Conservation (phyloP, 768 basidiomycete species). For the Pholiota molesta region DNA sequence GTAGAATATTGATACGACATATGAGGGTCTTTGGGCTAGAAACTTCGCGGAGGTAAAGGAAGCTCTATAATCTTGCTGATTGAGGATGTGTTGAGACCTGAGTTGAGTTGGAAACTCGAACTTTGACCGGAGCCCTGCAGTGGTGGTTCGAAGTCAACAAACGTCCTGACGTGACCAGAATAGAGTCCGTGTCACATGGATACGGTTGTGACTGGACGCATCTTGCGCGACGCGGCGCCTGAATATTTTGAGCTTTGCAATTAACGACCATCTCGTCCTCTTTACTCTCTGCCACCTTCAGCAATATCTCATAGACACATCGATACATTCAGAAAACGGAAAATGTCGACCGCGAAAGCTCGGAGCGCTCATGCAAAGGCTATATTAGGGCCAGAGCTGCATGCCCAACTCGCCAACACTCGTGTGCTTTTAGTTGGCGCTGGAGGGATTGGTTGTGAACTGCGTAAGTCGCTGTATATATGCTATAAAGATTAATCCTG, state of each 20-base stretch:
- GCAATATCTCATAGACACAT: background rate
- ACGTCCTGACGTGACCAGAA: background rate
- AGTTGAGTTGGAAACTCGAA: too few species aligned
- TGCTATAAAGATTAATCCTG: background rate
- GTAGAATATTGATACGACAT: too few species aligned
- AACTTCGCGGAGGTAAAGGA: too few species aligned
- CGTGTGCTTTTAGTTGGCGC: conserved; percentile 91
- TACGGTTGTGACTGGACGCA: background rate
- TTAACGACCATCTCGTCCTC: background rate
- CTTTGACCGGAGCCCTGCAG: too few species aligned
- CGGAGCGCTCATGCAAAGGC: conserved; percentile 69
- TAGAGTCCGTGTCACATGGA: background rate
- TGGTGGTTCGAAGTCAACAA: background rate
- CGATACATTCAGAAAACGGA: background rate
- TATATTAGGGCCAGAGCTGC: conserved; percentile 78
- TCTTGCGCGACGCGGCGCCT: background rate
- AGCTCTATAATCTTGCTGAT: too few species aligned
- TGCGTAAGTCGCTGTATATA: conserved; percentile 55
- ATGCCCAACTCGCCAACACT: conserved; percentile 58
- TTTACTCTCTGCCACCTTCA: background rate
- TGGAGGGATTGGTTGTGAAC: conserved; percentile 97
- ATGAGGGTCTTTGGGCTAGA: too few species aligned
- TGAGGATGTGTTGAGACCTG: too few species aligned
- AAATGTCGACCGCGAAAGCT: conserved; percentile 50
- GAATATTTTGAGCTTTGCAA: background rate